Evolutionary conservation across 1,284 basidiomycete genomes (phyloP), one percentile per base, ranked within the genome.

Genomic region (Thelephora terrestris): DNA sequence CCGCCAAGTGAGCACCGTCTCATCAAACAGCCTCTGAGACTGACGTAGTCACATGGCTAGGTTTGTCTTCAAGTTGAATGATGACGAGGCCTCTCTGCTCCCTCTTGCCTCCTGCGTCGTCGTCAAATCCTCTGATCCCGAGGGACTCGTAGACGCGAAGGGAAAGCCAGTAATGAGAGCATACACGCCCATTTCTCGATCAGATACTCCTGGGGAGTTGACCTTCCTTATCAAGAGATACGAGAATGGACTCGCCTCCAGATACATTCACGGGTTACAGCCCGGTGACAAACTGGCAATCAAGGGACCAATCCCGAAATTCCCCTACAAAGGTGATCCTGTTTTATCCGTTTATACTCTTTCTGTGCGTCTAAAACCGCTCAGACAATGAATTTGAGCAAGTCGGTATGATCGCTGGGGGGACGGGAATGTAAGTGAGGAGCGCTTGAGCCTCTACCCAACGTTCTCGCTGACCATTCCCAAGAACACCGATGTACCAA

Each of bases 221-320:
- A 74, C 77, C 12, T 78, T 99, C 58, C 67, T 99, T 55, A 71
- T 99, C 67, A 98, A 99, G 71, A 83, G 80, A 57, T 89, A 87
- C 56, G 83, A 91, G 45, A 75, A 68, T 6, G 91, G 91, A 48
- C 80, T 85, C 58, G 78, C 89, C 59, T 89, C 86, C 46, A 85
- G 88, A 59, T 75, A 87, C 63, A 83, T 93, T 56, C 77, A 81
- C 56, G 61, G 64, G 43, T 61, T 82, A 50, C 75, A 91, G 73
- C 78, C 79, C 38, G 95, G 95, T 21, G 87, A 94, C 58, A 81
- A 78, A 53, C 71, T 98, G 49, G 68, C 79, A 29, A 77, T 99
- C 70, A 99, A 99, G 72, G 95, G 91, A 16, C 93, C 93, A 14
- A 79, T 94, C 53, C 62, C 69, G 51, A 97, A 96, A 68, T 86